phyloP scores from a whole-genome alignment of 2,329 filamentous ascomycete genomes.

The Lachnellula hyalina region DNA sequence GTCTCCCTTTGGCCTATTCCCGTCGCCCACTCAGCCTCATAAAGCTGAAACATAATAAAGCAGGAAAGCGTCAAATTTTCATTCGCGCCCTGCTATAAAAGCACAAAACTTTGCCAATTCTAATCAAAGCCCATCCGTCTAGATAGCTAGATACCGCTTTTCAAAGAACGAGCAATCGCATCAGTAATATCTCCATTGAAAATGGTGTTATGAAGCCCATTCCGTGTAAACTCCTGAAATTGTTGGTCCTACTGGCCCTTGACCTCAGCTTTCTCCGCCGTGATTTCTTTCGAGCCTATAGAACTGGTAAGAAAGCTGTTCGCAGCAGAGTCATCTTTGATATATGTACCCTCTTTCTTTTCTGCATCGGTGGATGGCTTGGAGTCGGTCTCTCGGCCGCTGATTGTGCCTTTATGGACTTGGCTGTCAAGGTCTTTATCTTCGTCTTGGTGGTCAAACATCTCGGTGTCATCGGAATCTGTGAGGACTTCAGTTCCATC shows the following conservation, averaged over 20 bases:
- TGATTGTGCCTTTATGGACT: conserved; percentile 58
- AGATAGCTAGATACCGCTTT: conserved; percentile 8
- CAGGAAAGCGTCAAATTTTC: conserved; percentile 12
- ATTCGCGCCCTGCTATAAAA: conserved; percentile 15
- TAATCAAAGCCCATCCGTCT: conserved; percentile 22
- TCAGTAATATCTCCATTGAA: conserved; percentile 3
- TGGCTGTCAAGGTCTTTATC: conserved; percentile 83
- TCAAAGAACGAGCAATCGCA: not conserved
- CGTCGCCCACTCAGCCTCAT: conserved; percentile 2
- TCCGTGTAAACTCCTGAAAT: not conserved
- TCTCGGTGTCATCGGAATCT: conserved; percentile 83
- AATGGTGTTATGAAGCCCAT: not conserved
- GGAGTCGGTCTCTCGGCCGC: not conserved
- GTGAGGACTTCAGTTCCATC: conserved; percentile 91
- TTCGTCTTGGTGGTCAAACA: conserved; percentile 85
- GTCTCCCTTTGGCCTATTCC: conserved; percentile 4
- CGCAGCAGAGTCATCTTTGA: conserved; percentile 19
- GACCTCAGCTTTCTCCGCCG: conserved; percentile 9
- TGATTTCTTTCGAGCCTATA: conserved; percentile 10
- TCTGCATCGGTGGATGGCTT: conserved; percentile 9
- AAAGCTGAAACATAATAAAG: conserved; percentile 10
- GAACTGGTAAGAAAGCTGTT: conserved; percentile 15
- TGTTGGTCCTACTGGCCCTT: conserved; percentile 11
- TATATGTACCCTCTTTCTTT: conserved; percentile 18
- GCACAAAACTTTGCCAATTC: conserved; percentile 17